Evolutionary conservation across 139 green algal genomes (phyloP).

Genomic region (Eudorina sp.): DNA sequence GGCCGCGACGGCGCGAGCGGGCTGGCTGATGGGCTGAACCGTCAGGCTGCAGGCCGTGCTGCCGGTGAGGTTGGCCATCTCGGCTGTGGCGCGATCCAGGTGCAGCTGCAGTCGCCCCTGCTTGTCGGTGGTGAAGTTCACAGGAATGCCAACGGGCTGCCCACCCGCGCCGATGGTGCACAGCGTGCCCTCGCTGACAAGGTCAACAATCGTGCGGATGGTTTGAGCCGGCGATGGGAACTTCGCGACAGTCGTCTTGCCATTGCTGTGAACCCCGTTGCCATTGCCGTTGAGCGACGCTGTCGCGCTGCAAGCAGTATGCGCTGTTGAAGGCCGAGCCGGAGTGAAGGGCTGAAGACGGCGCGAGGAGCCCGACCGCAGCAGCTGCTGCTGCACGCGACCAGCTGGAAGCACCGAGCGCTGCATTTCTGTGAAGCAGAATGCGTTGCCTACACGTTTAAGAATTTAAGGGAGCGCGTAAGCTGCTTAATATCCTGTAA

Average conservation of each 20-base stretch:
- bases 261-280: constrained; percentile 14
- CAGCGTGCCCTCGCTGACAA: constrained; percentile 82
- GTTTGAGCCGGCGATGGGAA: constrained; percentile 73
- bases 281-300: constrained; percentile 32
- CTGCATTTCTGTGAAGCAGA: constrained; percentile 1
- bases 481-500: no score
- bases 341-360: constrained; percentile 14
- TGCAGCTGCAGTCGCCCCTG: constrained; percentile 80
- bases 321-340: neutral
- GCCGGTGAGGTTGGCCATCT: constrained; percentile 81
- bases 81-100: constrained; percentile 74
- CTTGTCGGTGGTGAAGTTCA: constrained; percentile 83
- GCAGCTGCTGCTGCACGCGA: neutral
- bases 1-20: constrained; percentile 80
- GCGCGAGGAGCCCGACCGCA: neutral
- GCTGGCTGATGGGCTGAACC: constrained; percentile 82
- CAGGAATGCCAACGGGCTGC: constrained; percentile 84
- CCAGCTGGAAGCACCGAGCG: constrained; percentile 12
- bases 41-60: constrained; percentile 82
- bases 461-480: no score
- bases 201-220: constrained; percentile 82
- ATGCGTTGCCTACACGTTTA: neutral
- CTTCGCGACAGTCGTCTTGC: neutral
- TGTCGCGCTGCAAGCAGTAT: neutral
- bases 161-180: constrained; percentile 74